Percentiles rank a stretch among this genome's conserved stretches.
These are phyloP conservation scores for Oryza brachyantha DNA, from an alignment of 176 grass and related monocot species.

Conservation along the genomic window DNA sequence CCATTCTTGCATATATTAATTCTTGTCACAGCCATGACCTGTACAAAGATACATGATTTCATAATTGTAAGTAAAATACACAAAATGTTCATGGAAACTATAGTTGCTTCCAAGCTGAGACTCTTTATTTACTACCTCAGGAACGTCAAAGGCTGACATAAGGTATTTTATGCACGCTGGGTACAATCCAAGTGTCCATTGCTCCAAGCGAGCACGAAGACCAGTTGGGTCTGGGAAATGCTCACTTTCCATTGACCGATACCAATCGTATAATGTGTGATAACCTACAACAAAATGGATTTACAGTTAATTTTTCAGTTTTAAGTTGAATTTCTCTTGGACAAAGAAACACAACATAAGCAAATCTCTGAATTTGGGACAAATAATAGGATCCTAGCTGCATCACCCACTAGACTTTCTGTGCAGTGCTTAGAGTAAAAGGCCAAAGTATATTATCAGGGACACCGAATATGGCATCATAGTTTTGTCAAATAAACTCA, in stretches of 20 bases:
- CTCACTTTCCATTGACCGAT: slow-evolving; percentile 91
- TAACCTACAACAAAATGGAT: slow-evolving; percentile 28
- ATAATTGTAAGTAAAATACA: slow-evolving; percentile 15
- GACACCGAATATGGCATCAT: neutral
- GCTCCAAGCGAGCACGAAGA: slow-evolving; percentile 77
- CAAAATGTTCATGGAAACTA: neutral
- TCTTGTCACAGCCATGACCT: slow-evolving; percentile 78
- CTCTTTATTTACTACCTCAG: slow-evolving; percentile 61
- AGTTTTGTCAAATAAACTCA: neutral
- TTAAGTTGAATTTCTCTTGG: neutral
- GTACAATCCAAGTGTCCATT: slow-evolving; percentile 94
- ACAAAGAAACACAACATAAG: neutral
- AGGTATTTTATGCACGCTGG: slow-evolving; percentile 98
- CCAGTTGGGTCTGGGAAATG: slow-evolving; percentile 96
- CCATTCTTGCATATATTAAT: slow-evolving; percentile 76
- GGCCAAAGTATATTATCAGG: neutral
- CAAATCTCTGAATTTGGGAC: neutral
- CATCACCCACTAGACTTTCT: neutral
- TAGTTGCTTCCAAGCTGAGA: neutral
- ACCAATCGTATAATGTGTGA: slow-evolving; percentile 67
- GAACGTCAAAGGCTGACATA: slow-evolving; percentile 83
- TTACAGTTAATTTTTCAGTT: neutral
- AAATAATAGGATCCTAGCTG: neutral
- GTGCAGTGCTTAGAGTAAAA: neutral
- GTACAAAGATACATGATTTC: neutral